Conservation (phyloP, 495 filamentous ascomycete species). For the Hypomontagnella monticulosa region DNA sequence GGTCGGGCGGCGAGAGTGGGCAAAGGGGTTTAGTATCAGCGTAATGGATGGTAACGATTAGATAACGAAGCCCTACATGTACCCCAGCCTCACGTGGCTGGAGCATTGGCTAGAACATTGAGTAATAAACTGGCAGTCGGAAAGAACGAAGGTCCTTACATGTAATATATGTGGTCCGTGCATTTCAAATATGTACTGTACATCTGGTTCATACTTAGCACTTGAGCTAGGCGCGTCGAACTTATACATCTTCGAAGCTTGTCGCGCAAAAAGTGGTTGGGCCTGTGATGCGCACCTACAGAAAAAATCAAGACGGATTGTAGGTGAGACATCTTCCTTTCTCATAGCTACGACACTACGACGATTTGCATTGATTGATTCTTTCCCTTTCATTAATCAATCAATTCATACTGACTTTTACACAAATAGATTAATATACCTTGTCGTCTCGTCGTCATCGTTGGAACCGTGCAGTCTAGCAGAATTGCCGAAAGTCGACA, state of each 20-base stretch:
- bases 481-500: constrained; percentile 16
- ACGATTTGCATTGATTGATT: not conserved
- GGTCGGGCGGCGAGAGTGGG: too few relatives aligned
- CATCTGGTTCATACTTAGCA: too few relatives aligned
- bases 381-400: not conserved
- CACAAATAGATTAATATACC: not conserved
- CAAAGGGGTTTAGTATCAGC: too few relatives aligned
- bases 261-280: constrained; percentile 38
- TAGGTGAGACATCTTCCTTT: constrained; percentile 9
- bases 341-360: not conserved
- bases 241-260: constrained; percentile 29
- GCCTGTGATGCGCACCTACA: constrained; percentile 20
- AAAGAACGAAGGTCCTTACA: not conserved
- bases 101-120: too few relatives aligned
- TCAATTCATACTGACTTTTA: not conserved
- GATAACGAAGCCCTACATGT: too few relatives aligned
- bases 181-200: not conserved
- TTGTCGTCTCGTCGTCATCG: constrained; percentile 1
- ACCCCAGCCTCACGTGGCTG: too few relatives aligned
- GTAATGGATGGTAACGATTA: too few relatives aligned
- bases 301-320: constrained; percentile 12
- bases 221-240: constrained; percentile 36
- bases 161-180: too few relatives aligned
- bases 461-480: constrained; percentile 20
- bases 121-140: too few relatives aligned